Conservation (phyloP, 768 basidiomycete genomes). For the Trametes elegans region DNA sequence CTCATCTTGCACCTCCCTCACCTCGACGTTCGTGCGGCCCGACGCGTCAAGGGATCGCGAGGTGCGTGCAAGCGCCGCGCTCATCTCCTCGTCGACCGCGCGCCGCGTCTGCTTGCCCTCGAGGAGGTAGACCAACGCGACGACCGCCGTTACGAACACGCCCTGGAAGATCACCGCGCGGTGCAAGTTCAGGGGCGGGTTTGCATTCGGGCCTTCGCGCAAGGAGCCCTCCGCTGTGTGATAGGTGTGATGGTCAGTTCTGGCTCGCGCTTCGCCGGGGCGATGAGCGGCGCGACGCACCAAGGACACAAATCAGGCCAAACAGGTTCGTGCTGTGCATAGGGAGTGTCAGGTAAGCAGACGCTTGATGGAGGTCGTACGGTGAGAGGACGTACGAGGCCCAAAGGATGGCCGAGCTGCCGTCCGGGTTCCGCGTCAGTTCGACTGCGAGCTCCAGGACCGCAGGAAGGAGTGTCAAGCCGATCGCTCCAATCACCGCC, state of each 20-base stretch:
- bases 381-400: slow-evolving; percentile 49
- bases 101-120: slow-evolving; percentile 63
- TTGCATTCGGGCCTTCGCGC: slow-evolving; percentile 55
- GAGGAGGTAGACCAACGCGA: slow-evolving; percentile 46
- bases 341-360: not conserved
- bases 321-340: slow-evolving; percentile 59
- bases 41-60: not conserved
- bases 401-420: slow-evolving; percentile 76
- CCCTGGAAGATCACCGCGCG: slow-evolving; percentile 68
- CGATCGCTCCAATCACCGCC: slow-evolving; percentile 62
- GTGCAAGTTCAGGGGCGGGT: slow-evolving; percentile 75
- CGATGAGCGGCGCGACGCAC: slow-evolving; percentile 34
- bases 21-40: not conserved
- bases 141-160: slow-evolving; percentile 40
- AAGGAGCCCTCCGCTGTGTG: slow-evolving; percentile 61
- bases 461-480: slow-evolving; percentile 71
- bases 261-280: too few species aligned
- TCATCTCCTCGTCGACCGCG: slow-evolving; percentile 47
- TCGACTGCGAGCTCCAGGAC: slow-evolving; percentile 78
- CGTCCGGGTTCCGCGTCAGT: slow-evolving; percentile 75
- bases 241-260: not conserved
- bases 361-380: not conserved
- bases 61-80: not conserved
- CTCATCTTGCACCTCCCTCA: not conserved
- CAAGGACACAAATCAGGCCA: slow-evolving; percentile 58